These are phyloP conservation scores for Alectoria sarmentosa DNA, from an alignment of 495 filamentous ascomycete species.

Conservation along the genomic window DNA sequence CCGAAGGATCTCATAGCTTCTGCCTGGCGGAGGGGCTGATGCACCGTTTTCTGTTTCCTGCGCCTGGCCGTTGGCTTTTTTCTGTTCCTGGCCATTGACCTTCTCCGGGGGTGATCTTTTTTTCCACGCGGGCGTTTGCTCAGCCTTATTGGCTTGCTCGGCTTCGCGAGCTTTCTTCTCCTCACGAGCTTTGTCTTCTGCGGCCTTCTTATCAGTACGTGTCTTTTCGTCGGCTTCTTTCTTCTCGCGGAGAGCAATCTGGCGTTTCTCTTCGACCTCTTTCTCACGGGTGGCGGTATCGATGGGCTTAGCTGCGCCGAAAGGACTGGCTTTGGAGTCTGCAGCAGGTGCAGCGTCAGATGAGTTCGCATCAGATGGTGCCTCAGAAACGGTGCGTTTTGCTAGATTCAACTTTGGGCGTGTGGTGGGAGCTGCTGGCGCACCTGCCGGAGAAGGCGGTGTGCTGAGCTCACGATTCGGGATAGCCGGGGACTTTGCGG, in stretches of 20 bases:
- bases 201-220: constrained; percentile 60
- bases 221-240: constrained; percentile 84
- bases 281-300: constrained; percentile 82
- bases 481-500: constrained; percentile 38
- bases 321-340: constrained; percentile 81
- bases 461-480: constrained; percentile 56
- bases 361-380: constrained; percentile 38
- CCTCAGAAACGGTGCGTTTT: constrained; percentile 83
- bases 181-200: constrained; percentile 46
- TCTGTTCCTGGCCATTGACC: constrained; percentile 22
- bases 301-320: constrained; percentile 84
- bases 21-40: constrained; percentile 38
- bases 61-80: constrained; percentile 19
- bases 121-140: constrained; percentile 40
- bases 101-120: constrained; percentile 21
- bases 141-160: constrained; percentile 47
- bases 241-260: constrained; percentile 66
- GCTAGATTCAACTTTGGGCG: constrained; percentile 75
- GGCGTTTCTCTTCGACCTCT: constrained; percentile 81
- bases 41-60: constrained; percentile 36
- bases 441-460: constrained; percentile 56
- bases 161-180: constrained; percentile 37
- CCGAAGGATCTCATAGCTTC: constrained; percentile 50
- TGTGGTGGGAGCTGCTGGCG: constrained; percentile 45
- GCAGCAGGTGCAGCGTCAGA: constrained; percentile 36